Evolutionary conservation across 2,329 filamentous ascomycete species (phyloP), one percentile per base, ranked within the genome.

Genomic region (Apiospora aurea): DNA sequence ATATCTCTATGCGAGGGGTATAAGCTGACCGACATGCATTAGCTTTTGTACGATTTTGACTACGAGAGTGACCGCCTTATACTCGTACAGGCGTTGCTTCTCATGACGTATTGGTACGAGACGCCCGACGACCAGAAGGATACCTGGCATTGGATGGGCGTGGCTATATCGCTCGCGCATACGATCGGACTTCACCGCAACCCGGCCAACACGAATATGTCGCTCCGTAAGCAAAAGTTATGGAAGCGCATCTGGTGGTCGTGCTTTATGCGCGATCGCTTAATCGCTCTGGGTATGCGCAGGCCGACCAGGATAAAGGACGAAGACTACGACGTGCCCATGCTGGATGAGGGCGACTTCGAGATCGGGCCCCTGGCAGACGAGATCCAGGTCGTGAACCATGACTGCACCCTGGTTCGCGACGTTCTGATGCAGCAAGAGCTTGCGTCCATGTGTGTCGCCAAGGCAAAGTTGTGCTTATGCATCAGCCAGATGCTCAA

Each of bases 191-290:
- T 98, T 24, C 95, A 98, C 82, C 93, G 95, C 74, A 94, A 97
- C 77, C 94, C 95, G 1, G 85, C 84, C 26, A 92, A 91, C 72
- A 94, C 93, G 11, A 91, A 89, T 76, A 94, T 97, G 89, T 88
- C 93, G 51, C 82, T 85, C 3, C 87, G 89, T 70, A 92, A 93
- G 78, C 93, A 95, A 79, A 94, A 91, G 78, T 85, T 98, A 69
- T 97, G 95, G 93, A 97, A 97, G 84, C 89, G 95, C 70, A 96
- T 98, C 76, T 98, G 96, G 96, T 98, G 96, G 96, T 97, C 94
- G 44, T 97, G 94, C 75, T 97, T 97, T 79, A 97, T 97, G 90
- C 92, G 95, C 71, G 96, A 98, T 82, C 93, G 95, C 68, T 87
- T 98, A 57, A 95, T 98, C 74, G 96, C 96, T 1, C 85, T 98